phyloP scores from a whole-genome alignment of 345 rosid species.

The Firmiana major region DNA sequence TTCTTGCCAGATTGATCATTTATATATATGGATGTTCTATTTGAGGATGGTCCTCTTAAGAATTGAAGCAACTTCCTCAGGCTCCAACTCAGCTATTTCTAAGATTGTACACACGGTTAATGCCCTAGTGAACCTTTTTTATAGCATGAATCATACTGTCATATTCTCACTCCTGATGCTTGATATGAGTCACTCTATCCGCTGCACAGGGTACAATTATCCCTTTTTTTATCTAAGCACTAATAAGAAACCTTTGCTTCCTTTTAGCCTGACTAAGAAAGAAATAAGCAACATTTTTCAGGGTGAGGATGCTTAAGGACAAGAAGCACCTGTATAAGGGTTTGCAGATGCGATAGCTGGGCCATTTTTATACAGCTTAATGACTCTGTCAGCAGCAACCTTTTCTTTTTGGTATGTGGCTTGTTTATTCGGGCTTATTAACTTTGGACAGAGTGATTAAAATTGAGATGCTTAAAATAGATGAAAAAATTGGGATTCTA shows the following conservation, averaged over 20 bases:
- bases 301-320: slow-evolving; percentile 97
- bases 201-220: not conserved
- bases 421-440: slow-evolving; percentile 19
- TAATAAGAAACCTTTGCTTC: not conserved
- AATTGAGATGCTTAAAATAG: not conserved
- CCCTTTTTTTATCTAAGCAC: not conserved
- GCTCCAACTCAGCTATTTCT: slow-evolving; percentile 82
- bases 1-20: not conserved
- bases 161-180: not conserved
- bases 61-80: slow-evolving; percentile 77
- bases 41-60: slow-evolving; percentile 95
- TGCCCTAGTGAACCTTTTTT: slow-evolving; percentile 16
- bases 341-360: slow-evolving; percentile 96
- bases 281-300: slow-evolving; percentile 21
- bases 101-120: slow-evolving; percentile 82
- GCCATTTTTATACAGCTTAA: slow-evolving; percentile 82
- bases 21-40: slow-evolving; percentile 15
- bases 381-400: slow-evolving; percentile 81
- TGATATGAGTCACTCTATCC: not conserved
- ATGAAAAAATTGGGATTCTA: not conserved
- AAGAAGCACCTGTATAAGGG: slow-evolving; percentile 92
- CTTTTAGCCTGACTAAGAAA: not conserved
- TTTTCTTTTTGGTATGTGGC: slow-evolving; percentile 81
- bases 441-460: not conserved
- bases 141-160: not conserved